These are phyloP conservation scores for Cryptosporidium tyzzeri DNA, from an alignment of 169 alveolate species.

Conservation along the genomic window DNA sequence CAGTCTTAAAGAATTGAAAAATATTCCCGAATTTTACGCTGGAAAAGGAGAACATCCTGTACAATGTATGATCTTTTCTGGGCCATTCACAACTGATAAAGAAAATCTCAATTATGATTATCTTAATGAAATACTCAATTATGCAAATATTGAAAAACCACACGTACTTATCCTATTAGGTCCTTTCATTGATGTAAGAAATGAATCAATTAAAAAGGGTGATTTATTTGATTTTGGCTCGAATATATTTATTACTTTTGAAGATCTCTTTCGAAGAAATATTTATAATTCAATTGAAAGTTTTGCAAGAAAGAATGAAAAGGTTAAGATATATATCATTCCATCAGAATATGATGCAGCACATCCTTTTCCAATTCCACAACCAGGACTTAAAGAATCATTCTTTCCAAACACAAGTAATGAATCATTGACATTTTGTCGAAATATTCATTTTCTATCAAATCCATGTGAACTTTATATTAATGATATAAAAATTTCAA, in stretches of 20 bases:
- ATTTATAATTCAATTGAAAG: slow-evolving; percentile 6
- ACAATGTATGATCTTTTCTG: slow-evolving; percentile 62
- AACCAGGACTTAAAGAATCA: slow-evolving; percentile 51
- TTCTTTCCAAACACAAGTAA: not conserved
- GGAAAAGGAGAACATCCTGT: slow-evolving; percentile 53
- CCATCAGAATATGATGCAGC: slow-evolving; percentile 70
- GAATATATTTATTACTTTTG: slow-evolving; percentile 40
- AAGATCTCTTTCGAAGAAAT: slow-evolving; percentile 3
- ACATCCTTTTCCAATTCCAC: slow-evolving; percentile 69
- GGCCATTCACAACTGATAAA: slow-evolving; percentile 31
- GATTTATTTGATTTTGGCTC: slow-evolving; percentile 55
- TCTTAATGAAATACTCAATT: slow-evolving; percentile 6
- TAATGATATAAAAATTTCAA: slow-evolving; percentile 40
- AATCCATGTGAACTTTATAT: slow-evolving; percentile 69
- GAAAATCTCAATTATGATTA: slow-evolving; percentile 31
- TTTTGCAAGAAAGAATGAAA: slow-evolving; percentile 55
- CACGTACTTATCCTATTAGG: slow-evolving; percentile 53
- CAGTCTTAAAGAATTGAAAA: slow-evolving; percentile 7
- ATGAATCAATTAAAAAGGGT: slow-evolving; percentile 47
- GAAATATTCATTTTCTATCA: slow-evolving; percentile 37
- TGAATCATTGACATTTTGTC: not conserved
- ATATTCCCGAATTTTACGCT: slow-evolving; percentile 9
- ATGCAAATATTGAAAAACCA: slow-evolving; percentile 53
- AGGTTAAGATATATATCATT: slow-evolving; percentile 38
- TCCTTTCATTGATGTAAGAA: slow-evolving; percentile 64